Percentiles rank a stretch among this genome's conserved stretches.
Conservation (phyloP, 2,329 filamentous ascomycete genomes). For the Aureobasidium sp. region DNA sequence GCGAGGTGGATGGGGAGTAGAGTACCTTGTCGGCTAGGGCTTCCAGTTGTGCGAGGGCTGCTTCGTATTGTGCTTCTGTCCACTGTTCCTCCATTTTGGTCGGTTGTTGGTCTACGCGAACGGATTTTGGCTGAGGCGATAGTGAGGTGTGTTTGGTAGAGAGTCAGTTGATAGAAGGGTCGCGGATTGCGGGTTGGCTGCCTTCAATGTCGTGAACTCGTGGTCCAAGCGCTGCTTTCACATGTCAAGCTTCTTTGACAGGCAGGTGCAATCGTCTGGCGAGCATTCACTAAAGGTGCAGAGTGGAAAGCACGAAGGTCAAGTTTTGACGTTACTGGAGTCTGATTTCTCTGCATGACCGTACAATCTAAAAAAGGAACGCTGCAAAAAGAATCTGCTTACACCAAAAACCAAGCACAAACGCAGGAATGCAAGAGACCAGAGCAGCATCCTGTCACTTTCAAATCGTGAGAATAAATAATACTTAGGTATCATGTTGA, state of each 20-base stretch:
- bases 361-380: background rate
- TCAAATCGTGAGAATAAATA: background rate
- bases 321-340: background rate
- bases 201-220: background rate
- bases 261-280: background rate
- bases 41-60: conserved; percentile 40
- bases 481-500: background rate
- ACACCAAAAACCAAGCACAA: background rate
- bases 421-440: background rate
- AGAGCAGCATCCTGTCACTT: background rate
- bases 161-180: background rate
- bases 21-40: conserved; percentile 37
- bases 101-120: background rate
- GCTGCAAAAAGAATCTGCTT: background rate
- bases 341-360: background rate
- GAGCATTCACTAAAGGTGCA: background rate
- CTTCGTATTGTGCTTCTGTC: conserved; percentile 35
- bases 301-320: background rate
- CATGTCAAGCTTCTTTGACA: conserved; percentile 4
- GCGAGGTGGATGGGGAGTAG: background rate
- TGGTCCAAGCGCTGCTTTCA: conserved; percentile 8
- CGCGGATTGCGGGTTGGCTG: background rate
- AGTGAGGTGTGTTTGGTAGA: background rate
- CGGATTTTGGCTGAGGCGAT: background rate
- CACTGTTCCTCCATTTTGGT: conserved; percentile 21